phyloP scores from a whole-genome alignment of 495 filamentous ascomycete genomes.

The Podospora tetraspora region DNA sequence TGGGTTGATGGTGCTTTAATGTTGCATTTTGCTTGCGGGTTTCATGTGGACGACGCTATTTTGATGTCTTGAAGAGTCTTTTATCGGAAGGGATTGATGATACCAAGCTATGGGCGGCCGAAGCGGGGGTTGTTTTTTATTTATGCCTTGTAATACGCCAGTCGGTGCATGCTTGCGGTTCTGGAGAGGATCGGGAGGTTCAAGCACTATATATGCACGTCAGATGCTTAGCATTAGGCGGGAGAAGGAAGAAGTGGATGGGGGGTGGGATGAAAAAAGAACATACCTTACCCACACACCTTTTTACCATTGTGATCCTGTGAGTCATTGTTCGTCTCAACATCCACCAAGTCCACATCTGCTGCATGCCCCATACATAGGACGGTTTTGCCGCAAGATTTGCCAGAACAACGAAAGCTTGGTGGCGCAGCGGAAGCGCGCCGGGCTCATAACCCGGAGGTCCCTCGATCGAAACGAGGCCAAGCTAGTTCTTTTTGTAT shows the following conservation, averaged over 20 bases:
- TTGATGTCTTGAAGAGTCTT: constrained; percentile 3
- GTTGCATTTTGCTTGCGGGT: constrained; percentile 1
- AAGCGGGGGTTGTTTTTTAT: neutral
- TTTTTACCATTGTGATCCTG: neutral
- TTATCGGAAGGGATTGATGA: neutral
- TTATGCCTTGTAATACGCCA: neutral
- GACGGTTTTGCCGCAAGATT: neutral
- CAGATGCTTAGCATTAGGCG: neutral
- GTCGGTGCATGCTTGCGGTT: neutral
- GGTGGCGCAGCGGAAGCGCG: neutral
- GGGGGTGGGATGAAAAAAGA: neutral
- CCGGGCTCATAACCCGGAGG: neutral
- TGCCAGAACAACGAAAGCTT: neutral
- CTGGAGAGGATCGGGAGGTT: neutral
- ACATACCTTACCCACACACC: neutral
- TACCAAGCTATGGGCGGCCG: neutral
- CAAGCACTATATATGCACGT: neutral
- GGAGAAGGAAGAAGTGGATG: neutral
- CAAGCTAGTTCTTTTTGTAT: neutral
- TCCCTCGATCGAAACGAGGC: neutral
- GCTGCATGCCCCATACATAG: neutral
- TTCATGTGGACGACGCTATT: constrained; percentile 5
- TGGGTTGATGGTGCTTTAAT: neutral
- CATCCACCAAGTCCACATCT: too few relatives aligned
- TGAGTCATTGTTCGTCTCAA: neutral